phyloP scores from a whole-genome alignment of 768 basidiomycete genomes.

The Boletus pseudopeckii region DNA sequence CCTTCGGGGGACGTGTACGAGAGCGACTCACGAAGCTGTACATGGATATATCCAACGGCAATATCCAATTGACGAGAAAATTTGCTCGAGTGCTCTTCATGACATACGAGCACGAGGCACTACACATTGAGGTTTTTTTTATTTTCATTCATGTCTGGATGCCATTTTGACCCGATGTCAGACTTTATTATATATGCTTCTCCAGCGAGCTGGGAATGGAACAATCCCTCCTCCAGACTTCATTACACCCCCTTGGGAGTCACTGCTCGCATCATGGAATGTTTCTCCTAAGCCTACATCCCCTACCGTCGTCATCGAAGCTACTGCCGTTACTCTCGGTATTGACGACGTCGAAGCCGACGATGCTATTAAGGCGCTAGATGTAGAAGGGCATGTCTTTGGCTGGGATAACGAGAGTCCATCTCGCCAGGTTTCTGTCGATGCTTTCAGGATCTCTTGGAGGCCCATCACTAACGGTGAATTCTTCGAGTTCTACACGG shows the following conservation, averaged over 20 bases:
- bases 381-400: slow-evolving; percentile 61
- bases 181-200: slow-evolving; percentile 92
- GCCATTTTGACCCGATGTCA: slow-evolving; percentile 19
- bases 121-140: slow-evolving; percentile 69
- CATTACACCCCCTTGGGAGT: slow-evolving; percentile 65
- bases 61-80: slow-evolving; percentile 53
- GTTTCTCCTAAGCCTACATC: slow-evolving; percentile 40
- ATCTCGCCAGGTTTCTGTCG: slow-evolving; percentile 53
- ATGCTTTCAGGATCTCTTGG: slow-evolving; percentile 74
- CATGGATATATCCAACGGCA: slow-evolving; percentile 56
- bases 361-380: slow-evolving; percentile 43
- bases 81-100: slow-evolving; percentile 82
- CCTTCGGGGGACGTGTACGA: slow-evolving; percentile 77
- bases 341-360: slow-evolving; percentile 80
- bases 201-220: slow-evolving; percentile 75
- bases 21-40: slow-evolving; percentile 71
- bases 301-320: slow-evolving; percentile 54
- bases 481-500: slow-evolving; percentile 64
- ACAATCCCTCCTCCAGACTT: slow-evolving; percentile 80
- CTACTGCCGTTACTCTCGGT: slow-evolving; percentile 61
- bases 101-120: slow-evolving; percentile 86
- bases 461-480: slow-evolving; percentile 88
- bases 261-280: slow-evolving; percentile 48
- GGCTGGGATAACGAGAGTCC: slow-evolving; percentile 97
- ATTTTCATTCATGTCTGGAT: not conserved